Conservation (phyloP, 768 basidiomycete genomes). For the Punctularia strigosozonata region DNA sequence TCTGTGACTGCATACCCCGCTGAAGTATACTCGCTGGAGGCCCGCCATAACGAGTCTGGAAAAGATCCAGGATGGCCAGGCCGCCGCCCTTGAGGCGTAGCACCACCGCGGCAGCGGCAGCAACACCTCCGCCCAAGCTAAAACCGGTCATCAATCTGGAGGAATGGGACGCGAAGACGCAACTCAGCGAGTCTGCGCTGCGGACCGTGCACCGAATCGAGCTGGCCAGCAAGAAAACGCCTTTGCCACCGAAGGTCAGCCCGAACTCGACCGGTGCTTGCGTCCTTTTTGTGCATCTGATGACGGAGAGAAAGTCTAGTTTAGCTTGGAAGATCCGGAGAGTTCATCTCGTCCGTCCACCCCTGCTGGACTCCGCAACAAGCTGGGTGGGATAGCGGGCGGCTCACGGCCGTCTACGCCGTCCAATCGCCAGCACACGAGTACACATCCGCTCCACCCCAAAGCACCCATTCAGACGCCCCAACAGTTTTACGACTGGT, state of each 20-base stretch:
- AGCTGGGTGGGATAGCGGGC: conserved; percentile 25
- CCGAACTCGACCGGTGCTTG: not conserved
- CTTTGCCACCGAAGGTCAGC: conserved; percentile 68
- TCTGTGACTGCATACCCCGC: too few relatives aligned
- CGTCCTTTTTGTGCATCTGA: conserved; percentile 1
- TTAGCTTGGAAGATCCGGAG: conserved; percentile 25
- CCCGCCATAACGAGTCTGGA: too few relatives aligned
- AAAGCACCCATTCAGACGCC: conserved; percentile 75
- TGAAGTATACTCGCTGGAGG: too few relatives aligned
- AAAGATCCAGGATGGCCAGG: too few relatives aligned
- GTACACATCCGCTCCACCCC: conserved; percentile 54
- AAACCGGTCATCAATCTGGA: conserved; percentile 56
- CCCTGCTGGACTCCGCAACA: conserved; percentile 24
- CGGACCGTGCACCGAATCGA: conserved; percentile 57
- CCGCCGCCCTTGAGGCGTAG: too few relatives aligned
- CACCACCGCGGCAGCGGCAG: conserved; percentile 12
- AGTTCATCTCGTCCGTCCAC: conserved; percentile 18
- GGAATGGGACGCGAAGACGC: conserved; percentile 85
- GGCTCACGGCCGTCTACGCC: conserved; percentile 39
- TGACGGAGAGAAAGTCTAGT: conserved; percentile 16
- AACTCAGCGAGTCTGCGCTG: conserved; percentile 56
- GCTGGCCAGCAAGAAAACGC: conserved; percentile 42
- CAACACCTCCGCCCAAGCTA: conserved; percentile 17
- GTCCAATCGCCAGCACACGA: conserved; percentile 10
- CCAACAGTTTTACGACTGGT: conserved; percentile 97